Percentiles rank a stretch among this genome's conserved stretches.
Evolutionary conservation across 768 basidiomycete species (phyloP).

Genomic region (Pulveroboletus sp.): DNA sequence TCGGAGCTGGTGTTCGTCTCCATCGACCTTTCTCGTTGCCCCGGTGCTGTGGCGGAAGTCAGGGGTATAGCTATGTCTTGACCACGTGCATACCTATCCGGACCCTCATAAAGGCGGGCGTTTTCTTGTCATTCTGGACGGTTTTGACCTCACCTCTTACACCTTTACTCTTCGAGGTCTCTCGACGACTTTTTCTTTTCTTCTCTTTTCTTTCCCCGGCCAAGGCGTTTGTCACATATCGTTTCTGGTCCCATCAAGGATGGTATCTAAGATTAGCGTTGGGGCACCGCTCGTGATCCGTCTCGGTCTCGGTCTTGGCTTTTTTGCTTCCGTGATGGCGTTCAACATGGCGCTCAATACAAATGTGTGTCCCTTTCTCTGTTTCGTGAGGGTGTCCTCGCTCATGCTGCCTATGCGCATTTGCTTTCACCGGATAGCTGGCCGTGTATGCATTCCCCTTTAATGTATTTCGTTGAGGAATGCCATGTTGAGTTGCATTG

Average conservation of each 20-base stretch:
- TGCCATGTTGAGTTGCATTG: not conserved
- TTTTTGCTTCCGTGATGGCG: conserved; percentile 13
- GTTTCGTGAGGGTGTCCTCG: not conserved
- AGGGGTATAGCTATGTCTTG: conserved; percentile 7
- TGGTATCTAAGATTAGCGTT: conserved; percentile 5
- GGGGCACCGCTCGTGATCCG: conserved; percentile 5
- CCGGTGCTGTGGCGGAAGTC: conserved; percentile 6
- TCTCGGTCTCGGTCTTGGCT: conserved; percentile 11
- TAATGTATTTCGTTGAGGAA: not conserved
- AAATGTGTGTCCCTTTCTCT: conserved; percentile 15
- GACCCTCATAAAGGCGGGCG: conserved; percentile 12
- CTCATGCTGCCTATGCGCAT: not conserved
- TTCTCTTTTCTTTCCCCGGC: not conserved
- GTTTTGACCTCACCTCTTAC: not conserved
- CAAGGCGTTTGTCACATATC: not conserved
- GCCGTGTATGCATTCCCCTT: conserved; percentile 19
- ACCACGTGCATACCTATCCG: conserved; percentile 8
- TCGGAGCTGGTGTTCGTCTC: conserved; percentile 6
- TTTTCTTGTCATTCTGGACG: not conserved
- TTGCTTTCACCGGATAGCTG: conserved; percentile 10
- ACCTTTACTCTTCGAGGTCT: not conserved
- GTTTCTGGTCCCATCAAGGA: not conserved
- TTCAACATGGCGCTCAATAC: conserved; percentile 24
- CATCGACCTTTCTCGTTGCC: not conserved
- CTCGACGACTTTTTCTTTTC: not conserved